phyloP scores from a whole-genome alignment of 306 rosid species.

The Datisca glomerata region DNA sequence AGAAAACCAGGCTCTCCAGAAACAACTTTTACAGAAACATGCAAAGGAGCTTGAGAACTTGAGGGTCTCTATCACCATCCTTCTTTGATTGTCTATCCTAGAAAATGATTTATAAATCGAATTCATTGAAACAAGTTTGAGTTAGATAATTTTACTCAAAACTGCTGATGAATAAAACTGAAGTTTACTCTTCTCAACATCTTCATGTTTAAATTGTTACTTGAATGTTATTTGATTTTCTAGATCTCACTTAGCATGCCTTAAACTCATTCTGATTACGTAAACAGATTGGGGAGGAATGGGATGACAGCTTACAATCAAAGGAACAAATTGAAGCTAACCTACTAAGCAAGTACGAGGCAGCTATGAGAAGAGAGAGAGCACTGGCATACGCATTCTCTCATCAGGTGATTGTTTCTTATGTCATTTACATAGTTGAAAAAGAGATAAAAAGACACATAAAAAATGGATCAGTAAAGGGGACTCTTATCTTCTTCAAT shows the following conservation, averaged over 20 bases:
- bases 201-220: not conserved
- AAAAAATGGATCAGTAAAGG: no score
- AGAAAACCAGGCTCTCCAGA: constrained; percentile 94
- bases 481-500: no score
- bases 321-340: constrained; percentile 91
- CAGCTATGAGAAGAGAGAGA: constrained; percentile 86
- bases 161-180: not conserved
- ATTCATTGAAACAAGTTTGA: no score
- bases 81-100: constrained; percentile 1
- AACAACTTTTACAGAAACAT: constrained; percentile 82
- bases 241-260: no score
- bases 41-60: constrained; percentile 79
- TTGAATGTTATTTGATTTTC: no score
- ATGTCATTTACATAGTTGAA: no score
- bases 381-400: constrained; percentile 93
- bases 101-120: no score
- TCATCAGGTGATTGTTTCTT: constrained; percentile 94
- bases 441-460: no score
- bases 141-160: no score
- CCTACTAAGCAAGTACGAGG: constrained; percentile 78
- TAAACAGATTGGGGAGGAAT: constrained; percentile 86
- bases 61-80: constrained; percentile 45
- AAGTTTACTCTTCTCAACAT: not conserved
- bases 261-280: no score
- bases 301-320: constrained; percentile 96